Evolutionary conservation across 805 yeast species (phyloP).

Genomic region (Vanderwaltozyma verrucispora): DNA sequence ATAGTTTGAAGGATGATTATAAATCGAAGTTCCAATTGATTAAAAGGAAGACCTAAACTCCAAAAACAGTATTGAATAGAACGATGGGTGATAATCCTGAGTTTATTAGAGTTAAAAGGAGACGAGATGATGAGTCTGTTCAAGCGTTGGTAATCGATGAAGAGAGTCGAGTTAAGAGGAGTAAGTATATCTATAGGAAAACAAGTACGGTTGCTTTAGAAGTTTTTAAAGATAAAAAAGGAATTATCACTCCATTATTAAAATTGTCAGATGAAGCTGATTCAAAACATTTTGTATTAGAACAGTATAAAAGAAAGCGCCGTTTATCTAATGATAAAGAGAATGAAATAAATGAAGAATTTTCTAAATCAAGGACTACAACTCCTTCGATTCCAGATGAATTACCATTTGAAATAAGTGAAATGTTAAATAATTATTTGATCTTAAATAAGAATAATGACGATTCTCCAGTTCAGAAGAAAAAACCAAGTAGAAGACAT

Average conservation of each 20-base stretch:
- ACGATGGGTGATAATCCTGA: conserved; percentile 34
- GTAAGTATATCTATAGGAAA: conserved; percentile 34
- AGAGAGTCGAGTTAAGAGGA: conserved; percentile 27
- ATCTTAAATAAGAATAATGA: conserved; percentile 25
- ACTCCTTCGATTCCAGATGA: conserved; percentile 11
- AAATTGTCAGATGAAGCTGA: conserved; percentile 15
- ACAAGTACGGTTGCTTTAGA: conserved; percentile 37
- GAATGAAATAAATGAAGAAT: conserved; percentile 15
- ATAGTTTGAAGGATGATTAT: too few species aligned
- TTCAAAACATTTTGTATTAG: conserved; percentile 22
- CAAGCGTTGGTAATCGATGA: conserved; percentile 45
- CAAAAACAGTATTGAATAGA: too few species aligned
- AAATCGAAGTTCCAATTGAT: too few species aligned
- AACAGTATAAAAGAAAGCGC: conserved; percentile 21
- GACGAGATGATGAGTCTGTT: conserved; percentile 78
- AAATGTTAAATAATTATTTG: conserved; percentile 60
- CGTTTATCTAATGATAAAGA: conserved; percentile 9
- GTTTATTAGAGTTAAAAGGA: conserved; percentile 74
- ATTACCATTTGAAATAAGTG: conserved; percentile 55
- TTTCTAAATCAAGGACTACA: too few species aligned
- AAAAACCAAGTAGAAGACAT: conserved; percentile 19
- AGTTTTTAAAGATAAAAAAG: conserved; percentile 17
- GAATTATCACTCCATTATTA: conserved; percentile 19
- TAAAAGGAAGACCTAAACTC: too few species aligned
- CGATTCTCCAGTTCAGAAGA: conserved; percentile 9